Conservation (phyloP, 352 stramenopile genomes). For the Phytophthora foliorum region DNA sequence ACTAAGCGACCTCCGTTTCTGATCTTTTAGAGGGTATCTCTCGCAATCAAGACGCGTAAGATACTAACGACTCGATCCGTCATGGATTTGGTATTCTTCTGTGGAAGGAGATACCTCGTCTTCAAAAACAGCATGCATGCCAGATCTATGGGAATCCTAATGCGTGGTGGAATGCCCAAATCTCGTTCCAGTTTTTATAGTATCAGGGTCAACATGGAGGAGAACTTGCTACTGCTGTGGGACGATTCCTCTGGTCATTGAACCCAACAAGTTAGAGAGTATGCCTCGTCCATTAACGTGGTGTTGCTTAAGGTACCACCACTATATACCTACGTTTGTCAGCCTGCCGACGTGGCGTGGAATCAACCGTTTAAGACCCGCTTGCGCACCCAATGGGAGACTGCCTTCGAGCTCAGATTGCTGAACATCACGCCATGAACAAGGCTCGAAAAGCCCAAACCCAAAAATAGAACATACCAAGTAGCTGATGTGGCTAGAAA, state of each 20-base stretch:
- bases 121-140: not conserved
- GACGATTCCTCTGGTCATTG: conserved; percentile 1
- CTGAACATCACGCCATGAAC: not conserved
- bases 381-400: not conserved
- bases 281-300: not conserved
- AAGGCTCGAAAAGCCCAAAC: not conserved
- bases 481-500: not conserved
- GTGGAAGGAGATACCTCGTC: conserved; percentile 11
- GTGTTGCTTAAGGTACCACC: conserved; percentile 2
- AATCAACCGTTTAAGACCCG: conserved; percentile 13
- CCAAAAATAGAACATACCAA: no score
- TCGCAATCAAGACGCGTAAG: not conserved
- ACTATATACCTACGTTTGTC: conserved; percentile 5
- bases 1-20: not conserved
- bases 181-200: not conserved
- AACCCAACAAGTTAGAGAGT: not conserved
- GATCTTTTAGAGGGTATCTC: not conserved
- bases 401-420: not conserved
- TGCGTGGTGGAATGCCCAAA: not conserved
- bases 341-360: conserved; percentile 1
- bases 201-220: conserved; percentile 3
- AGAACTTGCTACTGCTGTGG: not conserved
- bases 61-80: not conserved
- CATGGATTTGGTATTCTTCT: conserved; percentile 10
- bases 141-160: not conserved